Evolutionary conservation across 768 basidiomycete species (phyloP), one percentile per base, ranked within the genome.

Genomic region (Suillus subluteus): DNA sequence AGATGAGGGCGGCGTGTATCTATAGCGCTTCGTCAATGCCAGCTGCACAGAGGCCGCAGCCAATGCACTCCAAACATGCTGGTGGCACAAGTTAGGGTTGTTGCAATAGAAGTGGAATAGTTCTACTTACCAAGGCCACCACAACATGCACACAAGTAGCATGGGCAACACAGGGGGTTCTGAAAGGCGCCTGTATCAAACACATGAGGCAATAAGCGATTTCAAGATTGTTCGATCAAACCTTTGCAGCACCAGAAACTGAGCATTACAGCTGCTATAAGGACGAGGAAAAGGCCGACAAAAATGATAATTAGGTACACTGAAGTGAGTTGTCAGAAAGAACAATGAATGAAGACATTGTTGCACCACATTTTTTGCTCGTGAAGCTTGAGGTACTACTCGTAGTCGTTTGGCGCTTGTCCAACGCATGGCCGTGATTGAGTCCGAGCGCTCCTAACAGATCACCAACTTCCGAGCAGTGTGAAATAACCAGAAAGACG

Each of bases 101-200:
- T 18, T 41, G 40, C 26, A 62, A 50, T 48, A 43, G 46, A 9
- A 35, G 43, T 58, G n/a, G 21, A 32, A n/a, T 26, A 35, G 23
- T 8, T 13, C 46, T 58, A 40, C 80, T 68, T 71, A 88, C 88
- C 86, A 21, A 90, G 80, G 46, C 89, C 89, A 65, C 89, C 89
- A 65, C 88, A 90, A 73, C 88, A 90, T 5, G 89, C 89, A 68
- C 89, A 91, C 9, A 90, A 79, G 73, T 91, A 91, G 71, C 89
- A 90, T 1, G 89, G 89, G 69, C 88, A 89, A 69, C 88, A 90
- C 0, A 84, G 77, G 3, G 89, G 89, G 65, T 91, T 91, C 67
- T 86, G 71, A 70, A 89, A 90, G 0, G 84, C 73, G 16, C 84
- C 86, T 87, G 58, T 8, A 52, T 61, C 65, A 15, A n/a, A 61